These are phyloP conservation scores for Epichloe typhina DNA, from an alignment of 2,329 filamentous ascomycete species.

Conservation along the genomic window DNA sequence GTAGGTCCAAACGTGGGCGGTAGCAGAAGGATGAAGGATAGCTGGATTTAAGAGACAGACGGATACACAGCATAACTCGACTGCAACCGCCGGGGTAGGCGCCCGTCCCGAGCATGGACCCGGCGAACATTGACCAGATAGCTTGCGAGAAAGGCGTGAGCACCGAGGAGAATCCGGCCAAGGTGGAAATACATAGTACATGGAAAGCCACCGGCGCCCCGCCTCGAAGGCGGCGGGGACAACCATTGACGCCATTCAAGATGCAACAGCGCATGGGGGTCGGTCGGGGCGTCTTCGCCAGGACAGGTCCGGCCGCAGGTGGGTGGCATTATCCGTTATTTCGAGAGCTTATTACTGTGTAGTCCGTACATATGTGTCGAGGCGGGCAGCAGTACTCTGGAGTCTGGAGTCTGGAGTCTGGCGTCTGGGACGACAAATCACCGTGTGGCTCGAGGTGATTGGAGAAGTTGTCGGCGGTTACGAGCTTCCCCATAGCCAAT, in stretches of 20 bases:
- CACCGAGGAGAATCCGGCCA: background rate
- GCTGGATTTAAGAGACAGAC: background rate
- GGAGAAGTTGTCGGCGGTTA: slow-evolving; percentile 26
- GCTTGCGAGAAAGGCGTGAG: background rate
- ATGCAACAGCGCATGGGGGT: too few species aligned
- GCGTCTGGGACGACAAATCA: background rate
- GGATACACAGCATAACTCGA: background rate
- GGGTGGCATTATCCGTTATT: too few species aligned
- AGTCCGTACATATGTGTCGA: too few species aligned
- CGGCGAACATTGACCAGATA: background rate
- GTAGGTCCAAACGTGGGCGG: background rate
- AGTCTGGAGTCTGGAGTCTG: too few species aligned
- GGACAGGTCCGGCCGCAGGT: too few species aligned
- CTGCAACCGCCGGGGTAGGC: slow-evolving; percentile 4
- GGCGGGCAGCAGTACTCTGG: too few species aligned
- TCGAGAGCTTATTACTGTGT: too few species aligned
- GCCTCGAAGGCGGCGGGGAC: background rate
- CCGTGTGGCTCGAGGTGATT: slow-evolving; percentile 12
- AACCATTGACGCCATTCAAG: too few species aligned
- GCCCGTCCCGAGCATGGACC: background rate
- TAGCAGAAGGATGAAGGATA: background rate
- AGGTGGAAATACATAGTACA: background rate
- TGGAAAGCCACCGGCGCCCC: background rate
- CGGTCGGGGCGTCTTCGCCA: too few species aligned
- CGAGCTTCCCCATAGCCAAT: slow-evolving; percentile 21